A percentile compares a stretch with the other conserved stretches of the same genome.
These are phyloP conservation scores for Alternaria metachromatica DNA, from an alignment of 2,329 filamentous ascomycete genomes.

Conservation along the genomic window DNA sequence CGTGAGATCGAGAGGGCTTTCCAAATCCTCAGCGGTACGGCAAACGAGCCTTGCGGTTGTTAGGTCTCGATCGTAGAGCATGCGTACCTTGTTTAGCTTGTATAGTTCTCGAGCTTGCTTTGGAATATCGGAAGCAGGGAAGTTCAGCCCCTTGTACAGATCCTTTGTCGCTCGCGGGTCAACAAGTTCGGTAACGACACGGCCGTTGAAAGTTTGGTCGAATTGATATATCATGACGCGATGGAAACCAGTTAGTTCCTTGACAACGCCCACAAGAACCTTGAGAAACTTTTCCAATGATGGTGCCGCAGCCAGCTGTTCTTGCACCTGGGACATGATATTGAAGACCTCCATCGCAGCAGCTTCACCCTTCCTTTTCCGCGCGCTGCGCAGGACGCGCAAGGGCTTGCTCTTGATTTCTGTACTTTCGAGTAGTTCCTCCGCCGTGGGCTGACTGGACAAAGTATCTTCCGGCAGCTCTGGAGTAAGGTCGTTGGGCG, in stretches of 20 bases:
- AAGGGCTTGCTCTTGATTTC: slow-evolving; percentile 77
- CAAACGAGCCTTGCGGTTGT: slow-evolving; percentile 83
- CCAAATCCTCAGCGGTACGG: slow-evolving; percentile 74
- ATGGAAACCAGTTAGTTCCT: slow-evolving; percentile 89
- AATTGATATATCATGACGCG: slow-evolving; percentile 95
- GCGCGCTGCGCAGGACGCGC: slow-evolving; percentile 75
- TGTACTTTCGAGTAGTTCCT: slow-evolving; percentile 79
- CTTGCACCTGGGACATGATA: slow-evolving; percentile 90
- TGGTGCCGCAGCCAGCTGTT: slow-evolving; percentile 77
- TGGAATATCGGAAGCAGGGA: slow-evolving; percentile 86
- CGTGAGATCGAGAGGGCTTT: slow-evolving; percentile 79
- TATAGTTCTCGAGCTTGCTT: slow-evolving; percentile 88
- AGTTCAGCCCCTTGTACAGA: slow-evolving; percentile 85
- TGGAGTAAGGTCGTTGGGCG: slow-evolving; percentile 63
- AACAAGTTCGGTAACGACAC: slow-evolving; percentile 86
- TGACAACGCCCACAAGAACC: slow-evolving; percentile 82
- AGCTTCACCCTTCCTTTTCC: slow-evolving; percentile 77
- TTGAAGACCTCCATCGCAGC: slow-evolving; percentile 90
- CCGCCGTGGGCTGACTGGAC: slow-evolving; percentile 71
- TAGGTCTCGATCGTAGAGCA: slow-evolving; percentile 84
- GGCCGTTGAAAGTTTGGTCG: slow-evolving; percentile 80
- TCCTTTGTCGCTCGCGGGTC: slow-evolving; percentile 81
- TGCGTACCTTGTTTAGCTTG: slow-evolving; percentile 85
- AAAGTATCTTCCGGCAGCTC: slow-evolving; percentile 76
- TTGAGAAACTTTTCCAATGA: slow-evolving; percentile 78